Conservation (phyloP, 2,329 filamentous ascomycete genomes). For the Tolypocladium tropicale region DNA sequence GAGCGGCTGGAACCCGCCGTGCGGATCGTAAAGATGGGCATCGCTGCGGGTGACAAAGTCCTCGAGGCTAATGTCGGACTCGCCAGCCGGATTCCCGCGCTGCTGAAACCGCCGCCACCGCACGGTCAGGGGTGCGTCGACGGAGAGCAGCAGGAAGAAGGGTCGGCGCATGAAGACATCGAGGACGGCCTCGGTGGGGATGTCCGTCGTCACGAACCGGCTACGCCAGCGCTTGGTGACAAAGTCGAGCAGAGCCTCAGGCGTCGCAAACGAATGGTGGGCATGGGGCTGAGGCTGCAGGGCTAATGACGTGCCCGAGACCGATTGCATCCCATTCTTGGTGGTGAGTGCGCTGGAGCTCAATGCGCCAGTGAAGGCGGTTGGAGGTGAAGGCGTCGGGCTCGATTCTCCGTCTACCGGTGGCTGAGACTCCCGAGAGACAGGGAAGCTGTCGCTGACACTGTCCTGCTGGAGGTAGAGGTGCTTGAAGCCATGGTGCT, state of each 20-base stretch:
- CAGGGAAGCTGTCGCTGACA: neutral
- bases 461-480: conserved; percentile 43
- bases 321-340: conserved; percentile 13
- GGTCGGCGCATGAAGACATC: conserved; percentile 70
- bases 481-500: conserved; percentile 71
- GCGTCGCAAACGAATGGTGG: conserved; percentile 42
- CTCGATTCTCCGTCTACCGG: conserved; percentile 4
- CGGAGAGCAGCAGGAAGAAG: conserved; percentile 86
- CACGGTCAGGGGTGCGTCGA: conserved; percentile 78
- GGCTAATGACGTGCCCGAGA: conserved; percentile 14
- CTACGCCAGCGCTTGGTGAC: conserved; percentile 77
- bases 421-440: neutral
- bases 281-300: conserved; percentile 10
- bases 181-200: conserved; percentile 61
- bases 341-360: conserved; percentile 16
- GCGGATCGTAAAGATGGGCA: conserved; percentile 60
- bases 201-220: conserved; percentile 77
- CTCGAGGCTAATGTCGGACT: conserved; percentile 33
- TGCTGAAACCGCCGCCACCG: conserved; percentile 70
- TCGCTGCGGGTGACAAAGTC: conserved; percentile 54
- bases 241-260: conserved; percentile 66
- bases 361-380: conserved; percentile 12
- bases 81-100: conserved; percentile 11
- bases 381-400: conserved; percentile 5
- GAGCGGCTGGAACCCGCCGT: conserved; percentile 59